These are phyloP conservation scores for Agrocybe praecox DNA, from an alignment of 768 basidiomycete genomes.

Conservation along the genomic window DNA sequence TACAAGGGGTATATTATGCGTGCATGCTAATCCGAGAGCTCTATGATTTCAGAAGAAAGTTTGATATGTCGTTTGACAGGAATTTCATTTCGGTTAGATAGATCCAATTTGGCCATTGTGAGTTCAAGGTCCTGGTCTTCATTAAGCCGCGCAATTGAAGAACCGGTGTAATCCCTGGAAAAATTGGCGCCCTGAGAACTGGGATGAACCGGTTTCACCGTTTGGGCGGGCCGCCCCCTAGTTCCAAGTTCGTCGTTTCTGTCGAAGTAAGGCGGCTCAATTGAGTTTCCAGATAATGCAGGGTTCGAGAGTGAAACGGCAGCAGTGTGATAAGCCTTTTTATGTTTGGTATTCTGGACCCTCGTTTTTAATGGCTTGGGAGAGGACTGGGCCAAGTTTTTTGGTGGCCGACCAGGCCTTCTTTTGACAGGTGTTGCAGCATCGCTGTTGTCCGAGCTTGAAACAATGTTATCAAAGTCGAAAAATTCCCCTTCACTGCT, in stretches of 20 bases:
- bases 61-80: neutral
- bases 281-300: neutral
- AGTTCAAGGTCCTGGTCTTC: slow-evolving; percentile 1
- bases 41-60: slow-evolving; percentile 14
- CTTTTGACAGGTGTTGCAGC: slow-evolving; percentile 8
- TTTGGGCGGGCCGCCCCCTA: neutral
- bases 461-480: slow-evolving; percentile 25
- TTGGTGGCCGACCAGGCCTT: slow-evolving; percentile 11
- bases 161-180: too few relatives aligned
- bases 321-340: neutral
- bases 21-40: slow-evolving; percentile 21
- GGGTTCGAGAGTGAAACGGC: neutral
- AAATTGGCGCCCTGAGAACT: neutral
- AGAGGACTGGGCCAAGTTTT: neutral
- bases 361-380: neutral
- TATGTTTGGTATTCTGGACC: neutral
- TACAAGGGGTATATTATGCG: neutral
- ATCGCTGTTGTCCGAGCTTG: slow-evolving; percentile 8
- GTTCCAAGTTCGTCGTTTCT: neutral
- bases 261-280: too few relatives aligned
- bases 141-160: too few relatives aligned
- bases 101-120: slow-evolving; percentile 6
- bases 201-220: neutral
- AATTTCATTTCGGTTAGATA: slow-evolving; percentile 4
- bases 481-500: slow-evolving; percentile 31